Percentiles rank a stretch among this genome's conserved stretches.
These are phyloP conservation scores for Naegleria lovaniensis DNA, from an alignment of 208 protist species.

Conservation along the genomic window DNA sequence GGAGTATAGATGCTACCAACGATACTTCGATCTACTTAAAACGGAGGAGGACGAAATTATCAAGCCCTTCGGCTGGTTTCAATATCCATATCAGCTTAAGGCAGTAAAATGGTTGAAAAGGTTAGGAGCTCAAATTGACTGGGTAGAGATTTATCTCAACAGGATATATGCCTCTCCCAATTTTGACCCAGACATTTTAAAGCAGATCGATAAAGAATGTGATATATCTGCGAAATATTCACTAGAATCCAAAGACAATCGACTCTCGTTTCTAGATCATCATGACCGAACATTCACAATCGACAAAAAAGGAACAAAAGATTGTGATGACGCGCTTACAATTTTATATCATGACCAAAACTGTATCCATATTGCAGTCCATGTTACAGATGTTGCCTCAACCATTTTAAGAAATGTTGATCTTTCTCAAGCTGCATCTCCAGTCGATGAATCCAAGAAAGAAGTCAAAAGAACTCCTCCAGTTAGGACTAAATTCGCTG, in stretches of 20 bases:
- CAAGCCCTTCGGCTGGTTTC: not conserved
- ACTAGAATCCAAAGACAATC: not conserved
- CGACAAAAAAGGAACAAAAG: not conserved
- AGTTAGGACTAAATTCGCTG: not conserved
- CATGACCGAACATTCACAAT: not conserved
- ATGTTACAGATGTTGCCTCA: not conserved
- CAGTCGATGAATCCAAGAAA: not conserved
- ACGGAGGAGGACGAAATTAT: not conserved
- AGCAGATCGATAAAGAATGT: not conserved
- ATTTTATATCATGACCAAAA: not conserved
- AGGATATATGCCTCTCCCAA: not conserved
- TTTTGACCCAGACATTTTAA: not conserved
- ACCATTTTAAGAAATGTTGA: not conserved
- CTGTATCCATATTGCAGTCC: not conserved
- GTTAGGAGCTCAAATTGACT: not conserved
- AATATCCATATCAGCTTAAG: not conserved
- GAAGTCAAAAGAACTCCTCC: not conserved
- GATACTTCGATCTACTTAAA: not conserved
- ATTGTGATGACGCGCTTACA: not conserved
- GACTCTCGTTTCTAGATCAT: not conserved
- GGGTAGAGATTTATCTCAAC: not conserved
- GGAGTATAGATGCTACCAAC: not conserved
- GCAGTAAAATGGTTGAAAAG: not conserved
- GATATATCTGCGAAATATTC: not conserved
- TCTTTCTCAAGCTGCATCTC: not conserved